phyloP scores from a whole-genome alignment of 2,329 filamentous ascomycete genomes.

The Biscogniauxia marginata region DNA sequence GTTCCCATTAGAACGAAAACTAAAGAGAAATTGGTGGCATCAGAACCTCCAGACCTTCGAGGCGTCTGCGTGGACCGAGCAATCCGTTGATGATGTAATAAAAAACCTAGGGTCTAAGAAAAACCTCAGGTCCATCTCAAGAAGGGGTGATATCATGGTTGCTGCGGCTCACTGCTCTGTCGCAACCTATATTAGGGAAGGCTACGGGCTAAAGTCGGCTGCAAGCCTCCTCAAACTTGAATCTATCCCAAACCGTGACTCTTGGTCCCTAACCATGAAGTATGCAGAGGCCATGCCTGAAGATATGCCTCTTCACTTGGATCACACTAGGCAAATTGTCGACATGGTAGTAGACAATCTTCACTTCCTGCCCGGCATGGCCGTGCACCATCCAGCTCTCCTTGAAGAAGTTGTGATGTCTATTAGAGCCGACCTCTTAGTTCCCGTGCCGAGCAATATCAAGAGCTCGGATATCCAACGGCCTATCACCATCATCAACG shows the following conservation, averaged over 20 bases:
- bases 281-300: neutral
- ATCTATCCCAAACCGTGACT: conserved; percentile 3
- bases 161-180: conserved; percentile 14
- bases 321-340: conserved; percentile 6
- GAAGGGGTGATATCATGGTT: conserved; percentile 9
- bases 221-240: conserved; percentile 5
- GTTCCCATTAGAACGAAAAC: neutral
- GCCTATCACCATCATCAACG: conserved; percentile 29
- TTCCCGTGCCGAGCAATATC: conserved; percentile 24
- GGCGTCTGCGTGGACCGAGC: conserved; percentile 12
- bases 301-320: neutral
- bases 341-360: conserved; percentile 1
- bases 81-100: conserved; percentile 9
- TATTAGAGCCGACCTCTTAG: conserved; percentile 25
- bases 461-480: conserved; percentile 26
- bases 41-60: conserved; percentile 2
- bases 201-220: conserved; percentile 7
- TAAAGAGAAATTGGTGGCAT: neutral
- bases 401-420: conserved; percentile 24
- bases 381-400: conserved; percentile 17
- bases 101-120: conserved; percentile 1
- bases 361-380: conserved; percentile 9
- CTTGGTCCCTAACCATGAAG: conserved; percentile 3
- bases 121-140: conserved; percentile 3
- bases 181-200: neutral